phyloP scores from a whole-genome alignment of 257 asterid species.

The Solanum lycopersicoides region DNA sequence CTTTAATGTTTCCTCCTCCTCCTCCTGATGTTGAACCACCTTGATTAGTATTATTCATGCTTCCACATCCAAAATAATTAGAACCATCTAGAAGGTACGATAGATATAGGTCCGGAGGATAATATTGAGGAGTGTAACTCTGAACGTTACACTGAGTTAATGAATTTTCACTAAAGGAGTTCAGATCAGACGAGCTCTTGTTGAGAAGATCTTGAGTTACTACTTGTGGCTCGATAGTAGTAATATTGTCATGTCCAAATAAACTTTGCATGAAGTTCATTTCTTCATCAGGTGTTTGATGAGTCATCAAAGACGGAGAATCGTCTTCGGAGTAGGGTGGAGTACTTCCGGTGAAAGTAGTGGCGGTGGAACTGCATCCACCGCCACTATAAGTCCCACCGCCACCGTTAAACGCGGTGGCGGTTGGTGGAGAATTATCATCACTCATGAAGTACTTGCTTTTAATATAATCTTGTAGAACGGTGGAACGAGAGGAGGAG shows the following conservation, averaged over 20 bases:
- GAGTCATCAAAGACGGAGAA: conserved; percentile 18
- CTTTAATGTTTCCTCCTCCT: conserved; percentile 4
- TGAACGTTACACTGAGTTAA: not conserved
- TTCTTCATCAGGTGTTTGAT: conserved; percentile 39
- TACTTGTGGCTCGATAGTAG: not conserved
- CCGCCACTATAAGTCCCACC: not conserved
- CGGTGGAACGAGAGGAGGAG: conserved; percentile 7
- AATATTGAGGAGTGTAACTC: not conserved
- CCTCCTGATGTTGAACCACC: not conserved
- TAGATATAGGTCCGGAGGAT: conserved; percentile 12
- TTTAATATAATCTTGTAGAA: conserved; percentile 54
- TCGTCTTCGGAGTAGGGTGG: conserved; percentile 2
- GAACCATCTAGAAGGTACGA: conserved; percentile 8
- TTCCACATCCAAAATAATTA: not conserved
- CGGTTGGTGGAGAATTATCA: not conserved
- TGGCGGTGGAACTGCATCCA: not conserved
- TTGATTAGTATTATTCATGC: not conserved
- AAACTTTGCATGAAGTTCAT: conserved; percentile 37
- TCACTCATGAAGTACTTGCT: not conserved
- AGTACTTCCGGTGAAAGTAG: not conserved
- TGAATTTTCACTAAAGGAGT: not conserved
- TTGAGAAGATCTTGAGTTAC: not conserved
- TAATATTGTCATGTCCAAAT: conserved; percentile 12
- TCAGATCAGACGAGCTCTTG: not conserved
- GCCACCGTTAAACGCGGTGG: not conserved